Evolutionary conservation across 352 stramenopile genomes (phyloP), one percentile per base, ranked within the genome.

Genomic region (Aphanomyces astaci): DNA sequence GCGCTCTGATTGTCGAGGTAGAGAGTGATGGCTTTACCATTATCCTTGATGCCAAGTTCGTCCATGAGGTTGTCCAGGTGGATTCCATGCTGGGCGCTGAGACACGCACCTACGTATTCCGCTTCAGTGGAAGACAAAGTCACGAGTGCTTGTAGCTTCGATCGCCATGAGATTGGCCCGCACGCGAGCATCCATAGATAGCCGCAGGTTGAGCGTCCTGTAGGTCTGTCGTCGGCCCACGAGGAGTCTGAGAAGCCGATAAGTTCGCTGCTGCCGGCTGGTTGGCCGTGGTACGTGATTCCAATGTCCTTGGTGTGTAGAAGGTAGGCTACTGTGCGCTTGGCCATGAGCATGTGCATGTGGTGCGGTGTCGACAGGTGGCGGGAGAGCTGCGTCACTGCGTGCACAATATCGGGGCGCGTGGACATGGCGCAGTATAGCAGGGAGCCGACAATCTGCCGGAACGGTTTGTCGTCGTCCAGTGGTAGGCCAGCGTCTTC

Each of bases 1-100:
- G 55, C 55, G 25, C 55, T 64, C 54, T 64, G 55, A 22, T 64
- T 64, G 39, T 56, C 55, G 15, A 64, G 40, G 40, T 49, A 49
- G 15, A 49, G 1, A 49, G 40, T n/a, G 22, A 1, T 49, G 1
- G 17, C 22, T n/a, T 49, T 0, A n/a, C 22, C 40, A 49, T n/a
- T 49, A n/a, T 15, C 22, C 40, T 49, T 49, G 40, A 49, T 15
- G 22, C 22, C 40, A 49, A 64, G 30, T 27, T 64, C 55, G 25
- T 54, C 22, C 15, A 54, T 15, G 0, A 64, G 25, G 55, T 64
- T 64, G 55, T 64, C 15, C 17, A 64, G 31, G 30, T 56, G 25
- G 22, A 22, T 24, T 15, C 55, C 55, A 1, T 64, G 55, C 54
- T 64, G 55, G 31, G 55, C 55, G 13, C 15, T 27, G 17, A 64